Base-by-base conservation (phyloP, 2,329 filamentous ascomycete genomes). In the Penicillium thymicola region DNA sequence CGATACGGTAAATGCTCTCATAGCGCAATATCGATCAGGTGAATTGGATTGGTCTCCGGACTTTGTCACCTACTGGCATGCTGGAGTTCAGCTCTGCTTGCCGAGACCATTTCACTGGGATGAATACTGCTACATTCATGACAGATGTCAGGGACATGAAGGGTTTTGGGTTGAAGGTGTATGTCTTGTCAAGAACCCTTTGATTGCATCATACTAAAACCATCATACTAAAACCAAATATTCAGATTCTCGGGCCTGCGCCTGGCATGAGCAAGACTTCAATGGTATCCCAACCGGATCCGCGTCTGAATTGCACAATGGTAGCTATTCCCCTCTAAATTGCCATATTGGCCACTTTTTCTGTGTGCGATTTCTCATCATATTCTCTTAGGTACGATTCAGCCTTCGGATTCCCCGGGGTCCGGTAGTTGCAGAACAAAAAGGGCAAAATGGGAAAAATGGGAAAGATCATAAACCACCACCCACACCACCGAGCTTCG, bases 101-200 rank as follows among this genome's bases (percentile, higher is more conserved):
- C 53, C 53, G 18, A 37, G 53, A 21, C 32, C 38, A 10, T 55
- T 55, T 25, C 5, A 40, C 9, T 55, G 46, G 53, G 46, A 40
- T 25, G 53, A 55, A 43, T 55, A 32, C 13, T 23, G 18, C 10
- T 11, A 13, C 9, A 10, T 51, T 16, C 48, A 51, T 18, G 32
- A 49, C 14, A 30, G 32, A 25, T 13, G 10, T 4, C 8, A 53
- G 9, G 51, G 30, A 21, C 30, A 55, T 16, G 13, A 21, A 25
- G 46, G 46, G 14, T 55, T 55, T 18, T 55, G 53, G 53, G 47
- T 50, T 2, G 53, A 55, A 55, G 46, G 53, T n/a, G 53, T 55
- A 27, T 37, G 51, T 54, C 4, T 27, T 14, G 5, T 2, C 18
- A 7, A 8, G 16, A 3, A 0, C 9, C 9, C 5, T 9, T 25